Percentiles rank a stretch among this genome's conserved stretches.
Conservation (phyloP, 2,329 filamentous ascomycete species). For the Fusarium xyrophilum region DNA sequence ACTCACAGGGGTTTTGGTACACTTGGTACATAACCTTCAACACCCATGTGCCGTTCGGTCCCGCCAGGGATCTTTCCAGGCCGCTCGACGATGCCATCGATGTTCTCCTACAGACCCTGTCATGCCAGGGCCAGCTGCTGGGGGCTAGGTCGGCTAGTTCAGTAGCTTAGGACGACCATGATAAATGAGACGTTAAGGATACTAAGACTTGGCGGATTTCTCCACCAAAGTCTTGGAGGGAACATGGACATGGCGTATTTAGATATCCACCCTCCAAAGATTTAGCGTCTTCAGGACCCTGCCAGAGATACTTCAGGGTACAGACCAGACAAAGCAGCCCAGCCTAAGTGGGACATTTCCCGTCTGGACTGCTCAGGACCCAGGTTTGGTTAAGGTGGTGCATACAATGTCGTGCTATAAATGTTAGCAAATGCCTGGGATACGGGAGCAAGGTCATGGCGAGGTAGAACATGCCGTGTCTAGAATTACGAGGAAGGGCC, state of each 20-base stretch:
- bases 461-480: background rate
- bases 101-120: conserved; percentile 26
- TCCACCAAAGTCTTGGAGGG: conserved; percentile 35
- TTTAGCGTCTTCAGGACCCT: conserved; percentile 38
- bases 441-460: conserved; percentile 18
- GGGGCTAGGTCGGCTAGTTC: conserved; percentile 19
- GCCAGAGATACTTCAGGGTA: conserved; percentile 38
- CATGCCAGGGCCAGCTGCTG: conserved; percentile 19
- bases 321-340: conserved; percentile 17
- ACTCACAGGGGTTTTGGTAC: conserved; percentile 14
- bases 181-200: conserved; percentile 33
- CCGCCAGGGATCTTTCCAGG: conserved; percentile 32
- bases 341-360: conserved; percentile 29
- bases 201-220: conserved; percentile 30
- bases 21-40: conserved; percentile 15
- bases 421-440: conserved; percentile 16
- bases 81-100: conserved; percentile 28
- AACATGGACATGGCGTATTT: conserved; percentile 20
- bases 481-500: conserved; percentile 1
- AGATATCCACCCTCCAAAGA: conserved; percentile 30
- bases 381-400: conserved; percentile 26
- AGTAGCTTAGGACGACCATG: conserved; percentile 26
- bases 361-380: conserved; percentile 25
- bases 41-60: conserved; percentile 36
- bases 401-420: conserved; percentile 27